Evolutionary conservation across 768 basidiomycete genomes (phyloP).

Genomic region (Mycena capillaripes): DNA sequence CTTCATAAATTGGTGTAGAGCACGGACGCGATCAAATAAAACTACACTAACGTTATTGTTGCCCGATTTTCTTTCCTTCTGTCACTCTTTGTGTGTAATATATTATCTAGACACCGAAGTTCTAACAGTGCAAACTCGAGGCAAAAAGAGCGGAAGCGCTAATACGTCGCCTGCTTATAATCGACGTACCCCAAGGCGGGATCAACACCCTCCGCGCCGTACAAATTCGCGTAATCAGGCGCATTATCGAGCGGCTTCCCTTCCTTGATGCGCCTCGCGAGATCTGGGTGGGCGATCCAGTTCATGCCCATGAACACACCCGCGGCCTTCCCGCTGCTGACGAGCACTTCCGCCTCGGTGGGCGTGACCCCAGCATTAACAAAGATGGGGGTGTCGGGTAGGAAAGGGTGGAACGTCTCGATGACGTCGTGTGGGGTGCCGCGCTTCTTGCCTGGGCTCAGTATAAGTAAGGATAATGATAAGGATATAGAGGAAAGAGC

Average conservation of each 20-base stretch:
- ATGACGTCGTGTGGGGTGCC: slow-evolving; percentile 46
- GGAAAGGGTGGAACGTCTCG: slow-evolving; percentile 38
- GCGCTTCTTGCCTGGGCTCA: slow-evolving; percentile 27
- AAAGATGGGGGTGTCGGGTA: slow-evolving; percentile 40
- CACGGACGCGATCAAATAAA: no score
- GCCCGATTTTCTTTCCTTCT: no score
- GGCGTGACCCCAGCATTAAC: slow-evolving; percentile 43
- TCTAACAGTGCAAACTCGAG: no score
- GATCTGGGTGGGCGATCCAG: slow-evolving; percentile 46
- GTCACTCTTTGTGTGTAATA: no score
- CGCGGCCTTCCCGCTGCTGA: slow-evolving; percentile 40
- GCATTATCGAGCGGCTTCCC: slow-evolving; percentile 41
- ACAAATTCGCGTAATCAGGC: slow-evolving; percentile 36
- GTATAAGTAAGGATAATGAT: not conserved
- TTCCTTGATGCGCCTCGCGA: slow-evolving; percentile 42
- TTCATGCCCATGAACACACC: slow-evolving; percentile 43
- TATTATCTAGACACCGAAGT: no score
- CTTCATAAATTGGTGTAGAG: not conserved
- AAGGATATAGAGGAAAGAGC: not conserved
- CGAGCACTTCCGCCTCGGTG: slow-evolving; percentile 42
- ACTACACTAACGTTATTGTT: no score
- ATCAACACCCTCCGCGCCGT: slow-evolving; percentile 26
- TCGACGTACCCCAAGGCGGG: slow-evolving; percentile 42
- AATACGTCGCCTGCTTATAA: slow-evolving; percentile 34
- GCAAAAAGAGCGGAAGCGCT: no score